Percentiles rank a stretch among this genome's conserved stretches.
Conservation (phyloP, 2,329 filamentous ascomycete genomes). For the Daldinia sp. region DNA sequence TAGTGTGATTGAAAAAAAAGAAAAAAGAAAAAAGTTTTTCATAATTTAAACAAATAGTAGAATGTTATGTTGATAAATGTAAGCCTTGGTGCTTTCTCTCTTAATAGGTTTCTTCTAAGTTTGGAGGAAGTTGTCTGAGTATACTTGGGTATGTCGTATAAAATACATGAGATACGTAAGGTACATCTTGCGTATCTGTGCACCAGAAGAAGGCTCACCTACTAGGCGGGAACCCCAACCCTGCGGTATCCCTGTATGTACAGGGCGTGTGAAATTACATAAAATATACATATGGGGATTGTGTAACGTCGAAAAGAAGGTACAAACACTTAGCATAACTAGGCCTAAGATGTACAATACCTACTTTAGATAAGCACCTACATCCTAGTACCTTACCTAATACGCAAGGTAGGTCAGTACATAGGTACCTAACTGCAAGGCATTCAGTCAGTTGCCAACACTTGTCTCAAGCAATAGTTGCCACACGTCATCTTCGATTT, state of each 20-base stretch:
- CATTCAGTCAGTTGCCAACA: neutral
- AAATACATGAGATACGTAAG: too few species aligned
- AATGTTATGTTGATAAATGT: too few species aligned
- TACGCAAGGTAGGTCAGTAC: neutral
- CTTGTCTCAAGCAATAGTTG: slow-evolving; percentile 3
- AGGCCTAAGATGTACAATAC: too few species aligned
- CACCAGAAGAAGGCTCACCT: neutral
- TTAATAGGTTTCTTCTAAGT: too few species aligned
- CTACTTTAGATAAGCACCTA: neutral
- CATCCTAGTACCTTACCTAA: neutral
- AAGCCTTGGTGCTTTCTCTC: too few species aligned
- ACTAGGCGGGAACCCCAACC: neutral
- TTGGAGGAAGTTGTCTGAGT: too few species aligned
- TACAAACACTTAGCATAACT: too few species aligned
- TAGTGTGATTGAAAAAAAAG: too few species aligned
- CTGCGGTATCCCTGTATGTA: neutral
- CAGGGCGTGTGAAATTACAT: neutral
- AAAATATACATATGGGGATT: neutral
- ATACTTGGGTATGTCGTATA: too few species aligned
- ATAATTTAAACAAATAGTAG: neutral
- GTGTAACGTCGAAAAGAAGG: neutral
- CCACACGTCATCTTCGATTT: slow-evolving; percentile 28
- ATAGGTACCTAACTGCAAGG: neutral
- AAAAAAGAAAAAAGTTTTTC: neutral
- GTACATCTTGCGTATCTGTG: neutral